Conservation (phyloP, 1,284 basidiomycete genomes). For the Dichomitus squalens region DNA sequence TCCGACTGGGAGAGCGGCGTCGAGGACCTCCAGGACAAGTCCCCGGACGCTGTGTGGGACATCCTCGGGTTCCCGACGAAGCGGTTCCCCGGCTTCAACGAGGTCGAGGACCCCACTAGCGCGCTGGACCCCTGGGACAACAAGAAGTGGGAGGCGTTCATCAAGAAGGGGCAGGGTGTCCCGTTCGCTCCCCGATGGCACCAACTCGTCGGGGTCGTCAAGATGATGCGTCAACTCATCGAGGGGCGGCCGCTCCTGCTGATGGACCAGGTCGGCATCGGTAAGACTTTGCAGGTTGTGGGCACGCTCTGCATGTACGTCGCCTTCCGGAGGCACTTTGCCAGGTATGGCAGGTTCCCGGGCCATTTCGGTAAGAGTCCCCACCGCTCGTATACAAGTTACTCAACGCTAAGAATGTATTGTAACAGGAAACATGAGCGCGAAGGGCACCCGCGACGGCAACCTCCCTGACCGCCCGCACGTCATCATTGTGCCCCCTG, state of each 20-base stretch:
- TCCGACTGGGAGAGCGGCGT: neutral
- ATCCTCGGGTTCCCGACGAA: neutral
- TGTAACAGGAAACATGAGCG: too few relatives aligned
- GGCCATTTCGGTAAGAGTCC: neutral
- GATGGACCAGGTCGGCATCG: constrained; percentile 17
- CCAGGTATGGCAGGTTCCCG: neutral
- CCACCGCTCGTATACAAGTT: too few relatives aligned
- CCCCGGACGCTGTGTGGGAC: neutral
- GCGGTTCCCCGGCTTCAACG: neutral
- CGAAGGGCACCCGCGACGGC: too few relatives aligned
- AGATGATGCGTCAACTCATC: constrained; percentile 8
- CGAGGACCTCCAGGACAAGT: neutral
- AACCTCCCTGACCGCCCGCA: neutral
- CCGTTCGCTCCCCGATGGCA: constrained; percentile 2
- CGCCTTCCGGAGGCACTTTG: neutral
- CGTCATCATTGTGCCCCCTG: neutral
- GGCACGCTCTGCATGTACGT: neutral
- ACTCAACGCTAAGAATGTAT: too few relatives aligned
- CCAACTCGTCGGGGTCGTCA: constrained; percentile 9
- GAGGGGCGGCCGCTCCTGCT: neutral
- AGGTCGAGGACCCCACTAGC: neutral
- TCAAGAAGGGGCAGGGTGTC: neutral
- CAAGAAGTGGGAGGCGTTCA: neutral
- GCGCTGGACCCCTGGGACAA: neutral
- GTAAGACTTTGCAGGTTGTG: constrained; percentile 15